These are phyloP conservation scores for Backusella parvicylindrica DNA, from an alignment of 192 early-diverging fungal species.

Conservation along the genomic window DNA sequence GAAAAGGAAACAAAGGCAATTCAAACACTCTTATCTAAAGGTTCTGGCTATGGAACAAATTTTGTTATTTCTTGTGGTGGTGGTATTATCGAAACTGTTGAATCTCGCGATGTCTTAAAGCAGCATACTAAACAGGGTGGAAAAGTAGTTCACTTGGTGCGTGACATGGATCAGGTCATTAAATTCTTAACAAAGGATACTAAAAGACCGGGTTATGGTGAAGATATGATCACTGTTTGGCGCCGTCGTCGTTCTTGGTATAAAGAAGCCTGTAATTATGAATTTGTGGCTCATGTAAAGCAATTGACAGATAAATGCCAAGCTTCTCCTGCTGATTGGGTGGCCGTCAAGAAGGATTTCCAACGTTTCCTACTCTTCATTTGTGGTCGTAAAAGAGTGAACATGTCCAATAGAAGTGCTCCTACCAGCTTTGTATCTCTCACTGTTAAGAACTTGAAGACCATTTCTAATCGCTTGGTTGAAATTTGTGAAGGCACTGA, in stretches of 20 bases:
- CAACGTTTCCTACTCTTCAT: conserved; percentile 67
- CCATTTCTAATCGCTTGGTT: conserved; percentile 49
- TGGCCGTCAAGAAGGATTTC: conserved; percentile 70
- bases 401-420: conserved; percentile 30
- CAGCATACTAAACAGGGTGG: conserved; percentile 54
- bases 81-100: conserved; percentile 87
- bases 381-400: conserved; percentile 36
- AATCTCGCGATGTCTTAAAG: conserved; percentile 60
- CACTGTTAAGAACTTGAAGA: conserved; percentile 64
- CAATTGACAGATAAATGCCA: conserved; percentile 33
- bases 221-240: conserved; percentile 80
- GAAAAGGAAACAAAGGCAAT: conserved; percentile 72
- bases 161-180: conserved; percentile 78
- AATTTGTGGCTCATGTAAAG: conserved; percentile 61
- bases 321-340: conserved; percentile 57
- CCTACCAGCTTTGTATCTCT: conserved; percentile 85
- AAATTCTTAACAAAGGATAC: conserved; percentile 76
- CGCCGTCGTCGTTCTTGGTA: conserved; percentile 74
- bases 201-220: conserved; percentile 78
- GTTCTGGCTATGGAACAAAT: conserved; percentile 46
- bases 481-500: conserved; percentile 75
- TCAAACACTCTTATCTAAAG: conserved; percentile 47
- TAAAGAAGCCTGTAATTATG: conserved; percentile 72
- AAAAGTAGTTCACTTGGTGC: conserved; percentile 76
- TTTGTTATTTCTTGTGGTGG: conserved; percentile 91